Conservation (phyloP, 805 yeast species). For the Nakazawaea pomicola region DNA sequence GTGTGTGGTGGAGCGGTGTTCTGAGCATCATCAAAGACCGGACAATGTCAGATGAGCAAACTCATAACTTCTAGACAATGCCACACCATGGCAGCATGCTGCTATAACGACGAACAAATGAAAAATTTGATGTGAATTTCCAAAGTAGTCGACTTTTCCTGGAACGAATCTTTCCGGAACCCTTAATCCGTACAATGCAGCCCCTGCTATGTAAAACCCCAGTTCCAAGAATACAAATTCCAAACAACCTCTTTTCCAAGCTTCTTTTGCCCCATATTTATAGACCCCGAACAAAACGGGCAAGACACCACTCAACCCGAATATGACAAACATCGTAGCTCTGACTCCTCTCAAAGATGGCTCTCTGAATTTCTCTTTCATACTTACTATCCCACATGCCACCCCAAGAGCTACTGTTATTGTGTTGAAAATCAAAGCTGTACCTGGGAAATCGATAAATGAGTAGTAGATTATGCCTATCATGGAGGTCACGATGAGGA, state of each 20-base stretch:
- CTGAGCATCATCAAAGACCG: too few relatives aligned
- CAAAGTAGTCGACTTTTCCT: conserved; percentile 62
- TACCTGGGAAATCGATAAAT: conserved; percentile 36
- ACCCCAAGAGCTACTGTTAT: conserved; percentile 53
- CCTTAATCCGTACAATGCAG: conserved; percentile 70
- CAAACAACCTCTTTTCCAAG: conserved; percentile 48
- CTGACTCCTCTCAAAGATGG: conserved; percentile 71
- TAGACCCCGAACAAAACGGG: conserved; percentile 57
- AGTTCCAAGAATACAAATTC: conserved; percentile 69
- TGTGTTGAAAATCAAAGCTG: conserved; percentile 32
- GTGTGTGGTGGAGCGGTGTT: conserved; percentile 70
- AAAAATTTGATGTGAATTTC: conserved; percentile 83
- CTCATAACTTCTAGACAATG: conserved; percentile 51
- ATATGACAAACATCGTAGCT: conserved; percentile 71
- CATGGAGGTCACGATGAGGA: conserved; percentile 44
- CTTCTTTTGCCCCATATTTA: conserved; percentile 43
- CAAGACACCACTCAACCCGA: conserved; percentile 73
- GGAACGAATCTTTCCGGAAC: conserved; percentile 69
- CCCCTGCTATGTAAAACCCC: conserved; percentile 70
- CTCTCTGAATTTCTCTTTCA: conserved; percentile 62
- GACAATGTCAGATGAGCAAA: conserved; percentile 42
- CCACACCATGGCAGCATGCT: conserved; percentile 67
- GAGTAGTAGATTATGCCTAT: conserved; percentile 33
- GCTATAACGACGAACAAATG: conserved; percentile 76
- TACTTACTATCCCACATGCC: conserved; percentile 57